These are phyloP conservation scores for Lactifluus pinguis DNA, from an alignment of 768 basidiomycete species.

Conservation along the genomic window DNA sequence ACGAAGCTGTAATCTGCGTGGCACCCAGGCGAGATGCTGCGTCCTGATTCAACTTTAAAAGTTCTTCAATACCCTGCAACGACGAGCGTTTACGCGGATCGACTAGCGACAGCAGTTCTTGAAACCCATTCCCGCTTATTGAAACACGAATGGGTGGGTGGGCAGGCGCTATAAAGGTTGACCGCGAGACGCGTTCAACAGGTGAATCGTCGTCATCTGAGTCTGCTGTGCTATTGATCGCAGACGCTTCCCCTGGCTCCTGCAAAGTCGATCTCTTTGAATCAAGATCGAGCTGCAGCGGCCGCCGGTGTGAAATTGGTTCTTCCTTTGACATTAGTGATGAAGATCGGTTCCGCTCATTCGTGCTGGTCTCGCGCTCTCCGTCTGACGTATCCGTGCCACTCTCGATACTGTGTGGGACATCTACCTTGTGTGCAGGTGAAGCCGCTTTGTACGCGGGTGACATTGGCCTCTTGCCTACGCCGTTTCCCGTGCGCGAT, in stretches of 20 bases:
- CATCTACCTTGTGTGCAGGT: slow-evolving; percentile 56
- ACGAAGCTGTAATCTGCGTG: slow-evolving; percentile 9
- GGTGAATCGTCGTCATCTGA: slow-evolving; percentile 45
- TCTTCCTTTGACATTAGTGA: slow-evolving; percentile 4
- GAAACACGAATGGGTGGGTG: slow-evolving; percentile 90
- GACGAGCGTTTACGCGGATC: slow-evolving; percentile 30
- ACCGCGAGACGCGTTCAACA: slow-evolving; percentile 55
- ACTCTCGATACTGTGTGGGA: slow-evolving; percentile 65
- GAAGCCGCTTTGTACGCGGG: slow-evolving; percentile 39
- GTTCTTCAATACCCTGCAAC: slow-evolving; percentile 35
- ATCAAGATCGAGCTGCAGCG: slow-evolving; percentile 28
- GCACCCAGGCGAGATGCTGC: slow-evolving; percentile 5
- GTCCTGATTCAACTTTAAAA: slow-evolving; percentile 32
- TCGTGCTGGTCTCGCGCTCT: slow-evolving; percentile 36
- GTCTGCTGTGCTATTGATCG: slow-evolving; percentile 20
- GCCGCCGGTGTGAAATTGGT: slow-evolving; percentile 3
- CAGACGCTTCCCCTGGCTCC: slow-evolving; percentile 20
- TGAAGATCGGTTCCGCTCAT: slow-evolving; percentile 7
- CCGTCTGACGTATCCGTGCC: slow-evolving; percentile 58
- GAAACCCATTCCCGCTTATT: slow-evolving; percentile 74
- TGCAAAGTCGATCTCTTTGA: slow-evolving; percentile 18
- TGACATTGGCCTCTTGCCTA: slow-evolving; percentile 18
- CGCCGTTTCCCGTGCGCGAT: slow-evolving; percentile 4
- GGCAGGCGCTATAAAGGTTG: slow-evolving; percentile 80
- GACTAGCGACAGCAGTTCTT: slow-evolving; percentile 56